These are phyloP conservation scores for Apiospora aurea DNA, from an alignment of 2,329 filamentous ascomycete genomes.

Conservation along the genomic window DNA sequence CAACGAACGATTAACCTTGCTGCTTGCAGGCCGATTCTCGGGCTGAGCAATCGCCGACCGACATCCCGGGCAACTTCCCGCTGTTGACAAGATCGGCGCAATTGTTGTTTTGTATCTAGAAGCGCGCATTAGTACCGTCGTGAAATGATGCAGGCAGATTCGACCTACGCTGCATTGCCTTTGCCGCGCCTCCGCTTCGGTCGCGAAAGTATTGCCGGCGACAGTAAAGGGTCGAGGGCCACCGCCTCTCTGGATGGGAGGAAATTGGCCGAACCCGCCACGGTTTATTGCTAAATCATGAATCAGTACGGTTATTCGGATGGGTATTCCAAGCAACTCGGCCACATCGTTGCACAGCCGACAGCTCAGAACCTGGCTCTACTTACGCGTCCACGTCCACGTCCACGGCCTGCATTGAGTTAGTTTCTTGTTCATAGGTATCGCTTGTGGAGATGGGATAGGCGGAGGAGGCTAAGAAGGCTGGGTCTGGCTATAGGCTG, in stretches of 20 bases:
- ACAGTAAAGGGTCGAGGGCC: slow-evolving; percentile 63
- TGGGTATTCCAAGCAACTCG: too few species aligned
- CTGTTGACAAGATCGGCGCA: slow-evolving; percentile 64
- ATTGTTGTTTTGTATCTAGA: slow-evolving; percentile 65
- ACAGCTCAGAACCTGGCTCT: not conserved
- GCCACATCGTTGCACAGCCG: not conserved
- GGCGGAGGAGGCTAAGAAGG: not conserved
- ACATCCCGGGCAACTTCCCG: too few species aligned
- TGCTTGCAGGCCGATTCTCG: too few species aligned
- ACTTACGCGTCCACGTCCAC: slow-evolving; percentile 24
- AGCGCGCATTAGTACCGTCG: too few species aligned
- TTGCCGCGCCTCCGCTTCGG: slow-evolving; percentile 60
- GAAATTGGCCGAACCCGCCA: slow-evolving; percentile 39
- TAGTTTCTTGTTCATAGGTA: not conserved
- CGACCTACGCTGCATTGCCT: slow-evolving; percentile 54
- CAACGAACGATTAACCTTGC: too few species aligned
- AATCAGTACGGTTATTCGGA: too few species aligned
- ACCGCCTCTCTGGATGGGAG: slow-evolving; percentile 58
- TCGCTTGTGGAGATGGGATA: not conserved
- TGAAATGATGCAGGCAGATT: too few species aligned
- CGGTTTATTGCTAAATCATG: too few species aligned
- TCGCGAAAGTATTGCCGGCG: slow-evolving; percentile 61
- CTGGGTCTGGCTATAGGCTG: not conserved
- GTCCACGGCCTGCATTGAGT: not conserved
- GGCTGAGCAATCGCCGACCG: too few species aligned